phyloP scores from a whole-genome alignment of 306 rosid species.

The Cucurbita moschata region DNA sequence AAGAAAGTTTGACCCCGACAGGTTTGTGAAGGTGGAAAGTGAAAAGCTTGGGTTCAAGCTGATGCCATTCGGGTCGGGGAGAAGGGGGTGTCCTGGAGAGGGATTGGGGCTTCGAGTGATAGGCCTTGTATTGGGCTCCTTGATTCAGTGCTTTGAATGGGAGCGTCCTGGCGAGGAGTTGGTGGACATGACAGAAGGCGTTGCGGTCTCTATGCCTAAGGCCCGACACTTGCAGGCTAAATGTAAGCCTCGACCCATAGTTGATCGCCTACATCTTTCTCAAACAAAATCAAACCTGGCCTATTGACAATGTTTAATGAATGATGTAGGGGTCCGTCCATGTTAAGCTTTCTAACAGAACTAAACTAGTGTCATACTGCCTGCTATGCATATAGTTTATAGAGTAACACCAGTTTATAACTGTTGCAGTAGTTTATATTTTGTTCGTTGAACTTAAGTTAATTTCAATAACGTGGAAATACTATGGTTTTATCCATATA shows the following conservation, averaged over 20 bases:
- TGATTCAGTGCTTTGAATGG: constrained; percentile 12
- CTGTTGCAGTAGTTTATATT: too few relatives aligned
- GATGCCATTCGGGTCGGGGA: constrained; percentile 15
- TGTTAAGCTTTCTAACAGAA: too few relatives aligned
- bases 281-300: background rate
- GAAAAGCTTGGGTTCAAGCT: constrained; percentile 9
- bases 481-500: too few relatives aligned
- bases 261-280: background rate
- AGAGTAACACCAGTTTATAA: too few relatives aligned
- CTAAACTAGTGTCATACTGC: too few relatives aligned
- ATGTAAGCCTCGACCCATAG: background rate
- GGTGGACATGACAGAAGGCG: constrained; percentile 7
- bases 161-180: constrained; percentile 3
- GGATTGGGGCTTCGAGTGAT: background rate
- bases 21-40: constrained; percentile 1
- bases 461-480: too few relatives aligned
- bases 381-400: too few relatives aligned
- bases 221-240: background rate
- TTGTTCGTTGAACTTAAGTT: too few relatives aligned
- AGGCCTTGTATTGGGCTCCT: constrained; percentile 5
- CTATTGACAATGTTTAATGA: background rate
- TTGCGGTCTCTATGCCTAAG: constrained; percentile 1
- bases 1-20: constrained; percentile 18
- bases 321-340: too few relatives aligned
- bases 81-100: constrained; percentile 13